These are phyloP conservation scores for Ascobolus immersus DNA, from an alignment of 495 filamentous ascomycete genomes.

Conservation along the genomic window DNA sequence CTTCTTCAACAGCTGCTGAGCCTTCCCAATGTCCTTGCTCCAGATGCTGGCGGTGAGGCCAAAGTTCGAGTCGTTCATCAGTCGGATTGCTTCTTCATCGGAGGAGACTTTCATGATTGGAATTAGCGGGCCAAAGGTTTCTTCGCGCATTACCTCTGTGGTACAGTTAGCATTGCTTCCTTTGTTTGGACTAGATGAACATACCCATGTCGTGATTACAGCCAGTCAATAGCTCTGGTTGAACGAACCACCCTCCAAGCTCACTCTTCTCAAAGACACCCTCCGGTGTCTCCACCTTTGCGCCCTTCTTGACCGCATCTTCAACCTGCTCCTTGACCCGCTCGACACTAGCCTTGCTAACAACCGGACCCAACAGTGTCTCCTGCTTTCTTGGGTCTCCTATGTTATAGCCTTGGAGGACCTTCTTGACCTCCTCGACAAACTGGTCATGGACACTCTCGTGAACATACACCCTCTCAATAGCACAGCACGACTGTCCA, in stretches of 20 bases:
- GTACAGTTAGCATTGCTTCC: background rate
- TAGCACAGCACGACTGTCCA: constrained; percentile 82
- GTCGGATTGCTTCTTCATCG: constrained; percentile 53
- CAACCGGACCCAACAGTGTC: constrained; percentile 71
- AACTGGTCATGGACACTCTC: constrained; percentile 60
- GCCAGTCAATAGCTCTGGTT: constrained; percentile 56
- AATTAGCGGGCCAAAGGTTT: constrained; percentile 89
- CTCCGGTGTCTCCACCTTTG: constrained; percentile 54
- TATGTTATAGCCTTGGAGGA: constrained; percentile 67
- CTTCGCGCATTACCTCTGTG: constrained; percentile 56
- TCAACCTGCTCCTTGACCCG: constrained; percentile 58
- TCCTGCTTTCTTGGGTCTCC: constrained; percentile 56
- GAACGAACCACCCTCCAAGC: constrained; percentile 38
- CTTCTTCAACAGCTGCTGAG: constrained; percentile 49
- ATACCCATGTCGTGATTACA: constrained; percentile 56
- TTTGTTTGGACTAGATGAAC: background rate
- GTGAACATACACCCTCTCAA: constrained; percentile 82
- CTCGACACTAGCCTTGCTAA: constrained; percentile 48
- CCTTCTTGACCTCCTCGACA: constrained; percentile 47
- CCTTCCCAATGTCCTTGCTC: constrained; percentile 65
- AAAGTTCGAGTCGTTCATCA: constrained; percentile 93
- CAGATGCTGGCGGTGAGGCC: constrained; percentile 93
- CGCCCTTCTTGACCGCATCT: constrained; percentile 66
- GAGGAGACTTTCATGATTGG: constrained; percentile 73
- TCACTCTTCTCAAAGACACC: constrained; percentile 22